Evolutionary conservation across 2,329 filamentous ascomycete genomes (phyloP).

Genomic region (Cercospora citrullina): DNA sequence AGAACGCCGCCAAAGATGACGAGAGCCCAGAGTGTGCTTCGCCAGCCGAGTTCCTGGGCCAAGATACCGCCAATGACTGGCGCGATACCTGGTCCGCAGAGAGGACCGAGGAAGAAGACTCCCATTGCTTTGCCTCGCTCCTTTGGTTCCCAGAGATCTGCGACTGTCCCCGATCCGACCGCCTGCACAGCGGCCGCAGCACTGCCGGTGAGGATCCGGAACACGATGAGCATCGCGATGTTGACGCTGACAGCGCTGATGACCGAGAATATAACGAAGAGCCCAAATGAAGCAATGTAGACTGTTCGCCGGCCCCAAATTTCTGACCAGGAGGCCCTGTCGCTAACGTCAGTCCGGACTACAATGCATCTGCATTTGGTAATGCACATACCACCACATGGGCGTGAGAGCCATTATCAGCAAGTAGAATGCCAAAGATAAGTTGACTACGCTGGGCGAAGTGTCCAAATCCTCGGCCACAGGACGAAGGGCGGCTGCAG

Average conservation of each 20-base stretch:
- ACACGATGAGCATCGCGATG: constrained; percentile 73
- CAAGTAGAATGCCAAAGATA: constrained; percentile 79
- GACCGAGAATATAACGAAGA: constrained; percentile 70
- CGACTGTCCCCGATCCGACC: constrained; percentile 77
- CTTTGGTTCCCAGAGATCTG: constrained; percentile 74
- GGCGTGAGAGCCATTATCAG: constrained; percentile 76
- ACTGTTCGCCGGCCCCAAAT: constrained; percentile 67
- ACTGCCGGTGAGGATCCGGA: constrained; percentile 71
- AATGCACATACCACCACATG: constrained; percentile 64
- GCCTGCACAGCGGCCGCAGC: constrained; percentile 77
- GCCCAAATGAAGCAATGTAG: constrained; percentile 70
- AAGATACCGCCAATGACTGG: constrained; percentile 75
- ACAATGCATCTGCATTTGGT: constrained; percentile 48
- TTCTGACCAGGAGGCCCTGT: neutral
- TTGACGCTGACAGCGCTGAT: constrained; percentile 67
- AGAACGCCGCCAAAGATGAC: constrained; percentile 65
- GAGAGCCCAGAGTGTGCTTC: constrained; percentile 75
- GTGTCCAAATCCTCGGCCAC: constrained; percentile 63
- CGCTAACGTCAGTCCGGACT: neutral
- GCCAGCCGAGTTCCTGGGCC: constrained; percentile 68
- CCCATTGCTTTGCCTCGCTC: constrained; percentile 79
- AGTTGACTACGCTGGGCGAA: constrained; percentile 65
- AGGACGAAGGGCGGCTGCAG: constrained; percentile 55
- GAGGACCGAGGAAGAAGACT: constrained; percentile 75
- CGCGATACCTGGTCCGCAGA: constrained; percentile 70